A percentile compares a stretch with the other conserved stretches of the same genome.
These are phyloP conservation scores for Zasmidium cellare DNA, from an alignment of 2,329 filamentous ascomycete species.

Conservation along the genomic window DNA sequence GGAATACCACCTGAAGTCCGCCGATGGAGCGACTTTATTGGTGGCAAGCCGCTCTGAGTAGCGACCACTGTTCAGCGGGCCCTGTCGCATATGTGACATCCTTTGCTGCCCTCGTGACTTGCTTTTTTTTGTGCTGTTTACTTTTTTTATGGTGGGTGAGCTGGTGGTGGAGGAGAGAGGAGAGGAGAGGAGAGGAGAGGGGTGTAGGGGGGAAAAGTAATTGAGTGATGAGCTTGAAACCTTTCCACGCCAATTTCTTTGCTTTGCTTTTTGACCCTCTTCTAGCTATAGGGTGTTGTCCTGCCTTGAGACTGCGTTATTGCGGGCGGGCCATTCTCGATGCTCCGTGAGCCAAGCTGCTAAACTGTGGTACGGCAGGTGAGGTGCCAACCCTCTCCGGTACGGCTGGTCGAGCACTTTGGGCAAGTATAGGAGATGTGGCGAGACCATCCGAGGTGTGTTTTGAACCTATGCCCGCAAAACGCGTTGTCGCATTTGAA, in stretches of 20 bases:
- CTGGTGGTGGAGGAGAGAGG: background rate
- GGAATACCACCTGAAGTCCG: slow-evolving; percentile 90
- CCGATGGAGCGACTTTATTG: slow-evolving; percentile 94
- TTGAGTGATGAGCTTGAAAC: background rate
- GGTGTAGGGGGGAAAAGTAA: background rate
- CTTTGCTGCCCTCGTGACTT: slow-evolving; percentile 14
- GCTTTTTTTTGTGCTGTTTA: background rate
- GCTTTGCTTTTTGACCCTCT: no score
- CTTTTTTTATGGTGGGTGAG: background rate
- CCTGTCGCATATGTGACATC: slow-evolving; percentile 8
- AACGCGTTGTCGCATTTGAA: background rate
- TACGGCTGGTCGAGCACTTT: no score
- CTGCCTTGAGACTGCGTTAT: no score
- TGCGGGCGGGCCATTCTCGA: no score
- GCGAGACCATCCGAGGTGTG: no score
- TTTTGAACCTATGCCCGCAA: background rate
- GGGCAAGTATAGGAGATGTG: no score
- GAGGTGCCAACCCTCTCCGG: no score
- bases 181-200: no score
- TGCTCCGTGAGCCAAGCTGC: no score
- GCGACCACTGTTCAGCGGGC: slow-evolving; percentile 14
- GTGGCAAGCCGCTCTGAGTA: slow-evolving; percentile 70
- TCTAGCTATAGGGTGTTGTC: no score
- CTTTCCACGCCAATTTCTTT: no score
- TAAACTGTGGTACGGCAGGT: no score